Percentiles rank a stretch among this genome's conserved stretches.
Evolutionary conservation across 2,329 filamentous ascomycete genomes (phyloP).

Genomic region (Nigrograna mackinnonii): DNA sequence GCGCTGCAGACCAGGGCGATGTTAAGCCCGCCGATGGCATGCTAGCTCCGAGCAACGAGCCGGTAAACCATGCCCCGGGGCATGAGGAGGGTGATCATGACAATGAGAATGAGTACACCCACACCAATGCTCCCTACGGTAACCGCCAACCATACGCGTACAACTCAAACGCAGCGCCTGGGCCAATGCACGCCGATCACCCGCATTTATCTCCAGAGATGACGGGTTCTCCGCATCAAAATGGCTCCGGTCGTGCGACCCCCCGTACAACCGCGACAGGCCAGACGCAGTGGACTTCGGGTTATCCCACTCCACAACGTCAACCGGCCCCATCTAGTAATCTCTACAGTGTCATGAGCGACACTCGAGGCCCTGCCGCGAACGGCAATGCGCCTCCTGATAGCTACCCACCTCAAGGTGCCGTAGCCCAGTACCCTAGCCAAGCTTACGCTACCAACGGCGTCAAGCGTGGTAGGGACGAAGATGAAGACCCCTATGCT

Average conservation of each 20-base stretch:
- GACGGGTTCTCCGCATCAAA: slow-evolving; percentile 81
- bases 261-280: slow-evolving; percentile 76
- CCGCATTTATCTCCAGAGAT: slow-evolving; percentile 80
- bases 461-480: slow-evolving; percentile 66
- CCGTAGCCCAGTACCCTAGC: slow-evolving; percentile 61
- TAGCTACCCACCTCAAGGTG: slow-evolving; percentile 69
- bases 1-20: slow-evolving; percentile 64
- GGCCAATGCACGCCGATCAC: slow-evolving; percentile 71
- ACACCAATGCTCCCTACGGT: slow-evolving; percentile 71
- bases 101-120: slow-evolving; percentile 82
- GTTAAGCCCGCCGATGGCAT: slow-evolving; percentile 68
- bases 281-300: slow-evolving; percentile 72
- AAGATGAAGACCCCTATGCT: slow-evolving; percentile 66
- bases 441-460: slow-evolving; percentile 67
- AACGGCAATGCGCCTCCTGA: slow-evolving; percentile 71
- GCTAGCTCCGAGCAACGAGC: slow-evolving; percentile 49
- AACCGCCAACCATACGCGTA: slow-evolving; percentile 79
- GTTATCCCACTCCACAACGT: slow-evolving; percentile 81
- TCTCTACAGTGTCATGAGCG: slow-evolving; percentile 87
- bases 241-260: slow-evolving; percentile 80
- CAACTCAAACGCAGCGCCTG: slow-evolving; percentile 66
- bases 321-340: slow-evolving; percentile 72
- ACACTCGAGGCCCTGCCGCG: slow-evolving; percentile 66
- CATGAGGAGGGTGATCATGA: slow-evolving; percentile 76
- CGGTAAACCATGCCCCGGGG: slow-evolving; percentile 56